Evolutionary conservation across 164 flowering plant species (phyloP).

Genomic region (Warburgia ugandensis): DNA sequence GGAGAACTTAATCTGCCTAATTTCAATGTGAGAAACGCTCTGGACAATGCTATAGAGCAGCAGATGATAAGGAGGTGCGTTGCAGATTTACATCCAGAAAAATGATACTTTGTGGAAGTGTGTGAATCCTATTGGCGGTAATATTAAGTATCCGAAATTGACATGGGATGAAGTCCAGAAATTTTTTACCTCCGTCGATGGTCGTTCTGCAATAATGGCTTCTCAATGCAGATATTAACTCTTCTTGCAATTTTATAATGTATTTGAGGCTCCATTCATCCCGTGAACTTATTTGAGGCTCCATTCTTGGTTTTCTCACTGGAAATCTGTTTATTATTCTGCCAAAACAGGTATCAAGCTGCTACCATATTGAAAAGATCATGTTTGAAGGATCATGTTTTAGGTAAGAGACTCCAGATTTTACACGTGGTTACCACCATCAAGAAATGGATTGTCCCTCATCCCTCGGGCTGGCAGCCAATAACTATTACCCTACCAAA

Average conservation of each 20-base stretch:
- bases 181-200: conserved; percentile 49
- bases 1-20: conserved; percentile 50
- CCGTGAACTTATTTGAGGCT: too few species aligned
- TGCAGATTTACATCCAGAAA: conserved; percentile 49
- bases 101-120: conserved; percentile 70
- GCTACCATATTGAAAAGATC: conserved; percentile 42
- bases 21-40: conserved; percentile 58
- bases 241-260: background rate
- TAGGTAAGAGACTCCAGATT: conserved; percentile 74
- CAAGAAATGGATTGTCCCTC: conserved; percentile 64
- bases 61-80: conserved; percentile 52
- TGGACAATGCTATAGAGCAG: conserved; percentile 60
- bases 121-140: conserved; percentile 55
- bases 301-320: conserved; percentile 1
- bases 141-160: conserved; percentile 38
- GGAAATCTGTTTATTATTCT: background rate
- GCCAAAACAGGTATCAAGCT: conserved; percentile 63
- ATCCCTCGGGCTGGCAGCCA: conserved; percentile 83
- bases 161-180: conserved; percentile 59
- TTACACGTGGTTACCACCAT: conserved; percentile 40
- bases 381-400: conserved; percentile 48
- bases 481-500: conserved; percentile 42
- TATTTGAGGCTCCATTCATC: too few species aligned
- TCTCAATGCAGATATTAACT: conserved; percentile 58
- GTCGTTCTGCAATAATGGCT: conserved; percentile 50